phyloP scores from a whole-genome alignment of 768 basidiomycete genomes.

The Lactarius trivialis region DNA sequence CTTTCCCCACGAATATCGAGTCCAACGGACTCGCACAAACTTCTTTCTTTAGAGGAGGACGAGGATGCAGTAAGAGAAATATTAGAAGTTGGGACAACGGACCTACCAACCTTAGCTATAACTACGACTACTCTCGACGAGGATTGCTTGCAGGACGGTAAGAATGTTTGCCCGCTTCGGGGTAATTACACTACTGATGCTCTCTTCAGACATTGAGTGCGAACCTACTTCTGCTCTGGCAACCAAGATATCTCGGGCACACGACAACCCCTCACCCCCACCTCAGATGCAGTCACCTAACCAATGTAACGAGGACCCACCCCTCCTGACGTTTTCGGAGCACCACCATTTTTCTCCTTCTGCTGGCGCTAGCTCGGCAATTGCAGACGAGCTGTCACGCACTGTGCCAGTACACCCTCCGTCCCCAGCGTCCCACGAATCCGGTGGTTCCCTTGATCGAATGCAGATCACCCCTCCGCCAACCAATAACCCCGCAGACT shows the following conservation, averaged over 20 bases:
- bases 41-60: neutral
- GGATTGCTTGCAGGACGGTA: conserved; percentile 19
- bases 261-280: conserved; percentile 71
- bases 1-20: conserved; percentile 11
- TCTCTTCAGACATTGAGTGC: conserved; percentile 24
- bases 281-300: conserved; percentile 30
- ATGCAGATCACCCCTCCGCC: neutral
- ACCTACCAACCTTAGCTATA: neutral
- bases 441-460: neutral
- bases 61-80: neutral
- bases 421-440: conserved; percentile 1
- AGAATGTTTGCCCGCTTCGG: neutral
- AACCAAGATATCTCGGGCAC: conserved; percentile 57
- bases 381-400: neutral
- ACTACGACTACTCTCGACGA: neutral
- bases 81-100: neutral
- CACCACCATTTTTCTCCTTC: neutral
- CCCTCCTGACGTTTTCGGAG: neutral
- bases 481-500: neutral
- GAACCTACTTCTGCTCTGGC: conserved; percentile 68
- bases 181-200: neutral
- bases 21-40: neutral
- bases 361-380: neutral
- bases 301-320: neutral
- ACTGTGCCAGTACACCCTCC: neutral